A percentile compares a stretch with the other conserved stretches of the same genome.
These are phyloP conservation scores for Pichia sp. DNA, from an alignment of 1,139 yeast genomes.

Conservation along the genomic window DNA sequence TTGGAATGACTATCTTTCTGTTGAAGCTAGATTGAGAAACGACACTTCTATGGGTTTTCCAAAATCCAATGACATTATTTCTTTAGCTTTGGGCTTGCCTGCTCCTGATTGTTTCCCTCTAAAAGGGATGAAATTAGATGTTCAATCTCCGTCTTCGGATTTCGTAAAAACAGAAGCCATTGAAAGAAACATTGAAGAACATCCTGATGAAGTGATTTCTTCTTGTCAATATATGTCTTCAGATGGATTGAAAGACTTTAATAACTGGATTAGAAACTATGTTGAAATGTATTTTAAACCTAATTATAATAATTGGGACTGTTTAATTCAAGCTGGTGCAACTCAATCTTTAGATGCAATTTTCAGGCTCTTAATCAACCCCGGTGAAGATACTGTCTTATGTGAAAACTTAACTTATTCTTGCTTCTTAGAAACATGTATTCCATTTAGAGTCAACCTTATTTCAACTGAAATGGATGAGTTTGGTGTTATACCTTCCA, in stretches of 20 bases:
- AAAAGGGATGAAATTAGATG: slow-evolving; percentile 21
- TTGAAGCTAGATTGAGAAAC: slow-evolving; percentile 24
- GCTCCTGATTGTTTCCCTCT: slow-evolving; percentile 27
- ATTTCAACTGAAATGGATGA: slow-evolving; percentile 46
- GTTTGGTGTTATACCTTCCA: slow-evolving; percentile 38
- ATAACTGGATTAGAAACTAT: slow-evolving; percentile 20
- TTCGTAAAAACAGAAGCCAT: slow-evolving; percentile 22
- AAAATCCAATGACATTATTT: slow-evolving; percentile 17
- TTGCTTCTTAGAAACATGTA: slow-evolving; percentile 49
- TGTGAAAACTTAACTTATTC: slow-evolving; percentile 53
- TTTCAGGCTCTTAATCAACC: slow-evolving; percentile 49
- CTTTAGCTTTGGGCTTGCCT: slow-evolving; percentile 28
- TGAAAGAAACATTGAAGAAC: slow-evolving; percentile 32
- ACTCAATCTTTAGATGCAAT: slow-evolving; percentile 61
- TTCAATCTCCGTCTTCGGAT: slow-evolving; percentile 20
- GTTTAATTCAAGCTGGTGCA: slow-evolving; percentile 55
- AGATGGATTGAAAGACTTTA: slow-evolving; percentile 23
- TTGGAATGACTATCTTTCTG: slow-evolving; percentile 24
- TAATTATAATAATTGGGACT: slow-evolving; percentile 47
- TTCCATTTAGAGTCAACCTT: slow-evolving; percentile 42
- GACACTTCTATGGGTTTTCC: slow-evolving; percentile 26
- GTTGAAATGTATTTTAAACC: slow-evolving; percentile 23
- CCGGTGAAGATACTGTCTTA: slow-evolving; percentile 46
- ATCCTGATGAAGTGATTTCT: slow-evolving; percentile 25
- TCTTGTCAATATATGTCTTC: slow-evolving; percentile 27